phyloP scores from a whole-genome alignment of 192 early-diverging fungal species.

The Backusella luteola region DNA sequence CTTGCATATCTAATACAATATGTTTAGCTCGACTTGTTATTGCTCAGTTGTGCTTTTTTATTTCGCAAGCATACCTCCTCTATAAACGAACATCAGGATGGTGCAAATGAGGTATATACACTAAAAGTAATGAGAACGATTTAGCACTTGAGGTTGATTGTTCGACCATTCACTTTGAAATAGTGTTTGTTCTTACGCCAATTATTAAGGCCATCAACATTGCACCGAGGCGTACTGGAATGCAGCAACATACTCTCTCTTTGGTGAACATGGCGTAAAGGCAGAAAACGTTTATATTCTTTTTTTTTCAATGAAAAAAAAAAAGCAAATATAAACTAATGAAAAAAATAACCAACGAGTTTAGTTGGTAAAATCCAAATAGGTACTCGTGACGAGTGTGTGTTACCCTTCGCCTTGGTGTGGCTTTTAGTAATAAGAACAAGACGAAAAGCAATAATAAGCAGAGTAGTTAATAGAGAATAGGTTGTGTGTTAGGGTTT shows the following conservation, averaged over 20 bases:
- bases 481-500: no score
- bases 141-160: background rate
- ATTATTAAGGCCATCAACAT: constrained; percentile 15
- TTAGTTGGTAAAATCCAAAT: background rate
- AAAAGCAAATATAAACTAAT: background rate
- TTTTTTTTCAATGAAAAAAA: background rate
- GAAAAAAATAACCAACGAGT: background rate
- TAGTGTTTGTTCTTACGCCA: constrained; percentile 5
- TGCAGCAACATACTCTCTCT: constrained; percentile 16
- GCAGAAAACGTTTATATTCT: background rate
- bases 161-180: background rate
- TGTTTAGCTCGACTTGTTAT: background rate
- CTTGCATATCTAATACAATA: constrained; percentile 2
- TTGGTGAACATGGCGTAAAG: background rate
- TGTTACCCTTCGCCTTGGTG: background rate
- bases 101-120: background rate
- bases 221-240: constrained; percentile 18
- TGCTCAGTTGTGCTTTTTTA: background rate
- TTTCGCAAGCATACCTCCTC: background rate
- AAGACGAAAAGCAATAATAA: background rate
- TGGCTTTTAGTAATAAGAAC: background rate
- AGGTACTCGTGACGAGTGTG: background rate
- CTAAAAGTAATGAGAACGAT: background rate
- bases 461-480: background rate
- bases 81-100: background rate